phyloP scores from a whole-genome alignment of 257 asterid genomes.

The Ophiorrhiza pumila region DNA sequence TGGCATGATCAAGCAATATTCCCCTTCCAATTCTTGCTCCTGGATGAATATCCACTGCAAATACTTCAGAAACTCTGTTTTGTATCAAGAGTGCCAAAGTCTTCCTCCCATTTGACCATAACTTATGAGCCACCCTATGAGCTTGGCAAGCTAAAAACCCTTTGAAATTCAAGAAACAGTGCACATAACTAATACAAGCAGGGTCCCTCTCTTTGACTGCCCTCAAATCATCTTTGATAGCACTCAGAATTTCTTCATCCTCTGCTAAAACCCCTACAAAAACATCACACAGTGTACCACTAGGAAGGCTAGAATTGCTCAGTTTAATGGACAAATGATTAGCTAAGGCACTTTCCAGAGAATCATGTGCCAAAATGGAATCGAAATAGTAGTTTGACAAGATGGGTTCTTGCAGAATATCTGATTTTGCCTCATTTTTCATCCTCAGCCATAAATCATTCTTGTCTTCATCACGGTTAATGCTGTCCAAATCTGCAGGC shows the following conservation, averaged over 20 bases:
- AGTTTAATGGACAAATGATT: constrained; percentile 61
- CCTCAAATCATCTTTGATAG: constrained; percentile 53
- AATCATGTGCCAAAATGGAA: constrained; percentile 59
- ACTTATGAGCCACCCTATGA: constrained; percentile 64
- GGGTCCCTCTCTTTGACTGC: constrained; percentile 90
- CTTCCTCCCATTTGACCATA: constrained; percentile 64
- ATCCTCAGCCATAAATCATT: constrained; percentile 56
- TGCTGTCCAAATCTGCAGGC: constrained; percentile 6
- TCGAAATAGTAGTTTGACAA: constrained; percentile 48
- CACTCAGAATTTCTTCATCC: constrained; percentile 44
- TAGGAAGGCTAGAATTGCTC: constrained; percentile 51
- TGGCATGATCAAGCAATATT: constrained; percentile 86
- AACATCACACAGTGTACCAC: constrained; percentile 46
- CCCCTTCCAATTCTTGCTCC: constrained; percentile 86
- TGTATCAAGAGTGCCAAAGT: constrained; percentile 67
- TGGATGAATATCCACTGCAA: constrained; percentile 85
- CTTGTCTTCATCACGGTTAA: constrained; percentile 2
- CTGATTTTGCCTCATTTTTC: constrained; percentile 69
- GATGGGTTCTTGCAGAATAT: constrained; percentile 65
- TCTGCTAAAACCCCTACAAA: constrained; percentile 45
- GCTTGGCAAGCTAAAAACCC: constrained; percentile 78
- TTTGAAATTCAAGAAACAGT: constrained; percentile 78
- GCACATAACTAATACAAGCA: constrained; percentile 78
- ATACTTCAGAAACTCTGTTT: constrained; percentile 71
- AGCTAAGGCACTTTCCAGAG: constrained; percentile 61